These are phyloP conservation scores for Zymoseptoria crescenta DNA, from an alignment of 2,329 filamentous ascomycete genomes.

Conservation along the genomic window DNA sequence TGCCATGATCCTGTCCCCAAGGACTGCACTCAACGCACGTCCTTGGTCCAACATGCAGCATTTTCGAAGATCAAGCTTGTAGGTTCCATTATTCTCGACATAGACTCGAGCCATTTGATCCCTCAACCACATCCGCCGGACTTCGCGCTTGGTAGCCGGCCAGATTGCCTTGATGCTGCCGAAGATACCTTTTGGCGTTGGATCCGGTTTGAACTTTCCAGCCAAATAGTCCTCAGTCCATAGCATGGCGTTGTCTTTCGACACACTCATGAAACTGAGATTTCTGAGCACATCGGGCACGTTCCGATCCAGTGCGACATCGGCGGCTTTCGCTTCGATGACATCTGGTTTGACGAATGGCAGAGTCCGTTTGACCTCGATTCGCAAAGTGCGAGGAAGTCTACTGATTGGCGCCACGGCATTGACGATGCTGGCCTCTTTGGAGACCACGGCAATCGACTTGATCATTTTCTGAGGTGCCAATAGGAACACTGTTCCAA, in stretches of 20 bases:
- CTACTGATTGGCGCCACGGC: not conserved
- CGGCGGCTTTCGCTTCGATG: conserved; percentile 4
- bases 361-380: conserved; percentile 11
- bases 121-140: conserved; percentile 21
- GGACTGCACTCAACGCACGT: conserved; percentile 5
- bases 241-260: conserved; percentile 1
- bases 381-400: conserved; percentile 7
- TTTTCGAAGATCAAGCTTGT: conserved; percentile 24
- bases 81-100: conserved; percentile 13
- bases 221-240: conserved; percentile 12
- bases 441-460: conserved; percentile 10
- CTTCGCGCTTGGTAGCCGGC: conserved; percentile 12
- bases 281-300: conserved; percentile 3
- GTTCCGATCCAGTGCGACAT: conserved; percentile 10
- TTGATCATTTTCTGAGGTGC: conserved; percentile 19
- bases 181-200: not conserved
- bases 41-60: conserved; percentile 21
- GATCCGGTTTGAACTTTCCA: conserved; percentile 1
- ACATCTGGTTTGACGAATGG: conserved; percentile 16
- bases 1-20: not conserved
- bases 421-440: not conserved
- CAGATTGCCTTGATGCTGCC: conserved; percentile 4
- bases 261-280: conserved; percentile 5
- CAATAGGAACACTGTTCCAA: conserved; percentile 15
- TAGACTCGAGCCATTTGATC: conserved; percentile 23